Percentiles rank a stretch among this genome's conserved stretches.
phyloP scores from a whole-genome alignment of 352 stramenopile species.

The Pythium aristosporum region DNA sequence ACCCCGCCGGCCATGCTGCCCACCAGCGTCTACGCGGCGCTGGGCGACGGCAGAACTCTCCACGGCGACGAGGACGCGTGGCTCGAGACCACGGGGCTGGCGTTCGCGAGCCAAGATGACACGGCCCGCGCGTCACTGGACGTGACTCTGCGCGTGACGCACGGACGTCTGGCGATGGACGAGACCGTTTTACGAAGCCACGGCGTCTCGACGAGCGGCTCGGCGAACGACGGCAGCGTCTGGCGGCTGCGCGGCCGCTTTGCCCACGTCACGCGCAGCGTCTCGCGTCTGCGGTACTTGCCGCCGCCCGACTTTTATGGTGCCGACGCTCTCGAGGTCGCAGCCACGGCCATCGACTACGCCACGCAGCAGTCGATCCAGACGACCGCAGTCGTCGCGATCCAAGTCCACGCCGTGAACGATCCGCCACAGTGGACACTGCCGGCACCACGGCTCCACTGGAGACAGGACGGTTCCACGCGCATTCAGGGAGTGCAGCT shows the following conservation, averaged over 20 bases:
- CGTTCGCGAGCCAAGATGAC: constrained; percentile 50
- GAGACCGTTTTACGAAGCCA: background rate
- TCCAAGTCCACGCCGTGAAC: constrained; percentile 53
- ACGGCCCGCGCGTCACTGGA: constrained; percentile 33
- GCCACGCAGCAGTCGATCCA: constrained; percentile 33
- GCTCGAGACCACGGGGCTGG: constrained; percentile 31
- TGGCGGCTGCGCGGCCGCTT: constrained; percentile 20
- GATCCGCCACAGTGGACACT: constrained; percentile 56
- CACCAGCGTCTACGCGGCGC: constrained; percentile 31
- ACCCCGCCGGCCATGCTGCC: constrained; percentile 3
- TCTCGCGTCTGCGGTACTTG: constrained; percentile 42
- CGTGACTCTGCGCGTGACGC: constrained; percentile 29
- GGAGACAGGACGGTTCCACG: constrained; percentile 23
- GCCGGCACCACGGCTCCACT: constrained; percentile 11
- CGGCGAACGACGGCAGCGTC: constrained; percentile 7
- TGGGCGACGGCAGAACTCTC: constrained; percentile 22
- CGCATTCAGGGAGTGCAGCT: constrained; percentile 42
- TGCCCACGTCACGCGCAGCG: constrained; percentile 36
- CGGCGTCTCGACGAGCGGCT: constrained; percentile 10
- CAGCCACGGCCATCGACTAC: constrained; percentile 47
- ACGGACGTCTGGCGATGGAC: constrained; percentile 27
- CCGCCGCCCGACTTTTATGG: constrained; percentile 44
- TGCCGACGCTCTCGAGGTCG: constrained; percentile 40
- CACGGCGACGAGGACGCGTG: constrained; percentile 52
- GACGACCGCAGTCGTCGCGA: constrained; percentile 28